Conservation (phyloP, 805 yeast species). For the Starmerella apicola region DNA sequence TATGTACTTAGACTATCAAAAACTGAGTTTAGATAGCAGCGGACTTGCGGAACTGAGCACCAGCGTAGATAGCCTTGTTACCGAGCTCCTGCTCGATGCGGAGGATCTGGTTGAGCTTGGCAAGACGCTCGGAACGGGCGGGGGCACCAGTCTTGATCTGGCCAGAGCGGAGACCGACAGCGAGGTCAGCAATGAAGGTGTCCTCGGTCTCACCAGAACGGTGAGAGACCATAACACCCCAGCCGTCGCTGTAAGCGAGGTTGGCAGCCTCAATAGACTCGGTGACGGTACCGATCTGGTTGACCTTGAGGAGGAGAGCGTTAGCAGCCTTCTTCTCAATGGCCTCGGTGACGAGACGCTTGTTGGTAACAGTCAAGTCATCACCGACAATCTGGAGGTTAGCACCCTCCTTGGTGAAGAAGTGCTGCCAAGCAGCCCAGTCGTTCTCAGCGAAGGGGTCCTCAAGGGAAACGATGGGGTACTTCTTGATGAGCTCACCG, state of each 20-base stretch:
- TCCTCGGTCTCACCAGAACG: slow-evolving; percentile 99
- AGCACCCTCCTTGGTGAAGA: slow-evolving; percentile 39
- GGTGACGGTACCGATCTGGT: slow-evolving; percentile 94
- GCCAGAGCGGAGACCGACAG: slow-evolving; percentile 96
- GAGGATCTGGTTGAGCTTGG: slow-evolving; percentile 95
- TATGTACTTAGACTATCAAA: not conserved
- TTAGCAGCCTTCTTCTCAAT: slow-evolving; percentile 92
- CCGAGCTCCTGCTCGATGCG: slow-evolving; percentile 98
- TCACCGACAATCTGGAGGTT: slow-evolving; percentile 91
- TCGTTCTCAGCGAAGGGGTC: slow-evolving; percentile 99
- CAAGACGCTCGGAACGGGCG: slow-evolving; percentile 99
- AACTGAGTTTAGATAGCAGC: slow-evolving; percentile 25
- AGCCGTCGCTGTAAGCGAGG: slow-evolving; percentile 87
- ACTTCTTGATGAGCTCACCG: slow-evolving; percentile 64
- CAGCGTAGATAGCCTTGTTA: slow-evolving; percentile 93
- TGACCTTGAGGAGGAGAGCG: slow-evolving; percentile 91
- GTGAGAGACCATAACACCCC: slow-evolving; percentile 99
- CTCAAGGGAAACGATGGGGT: slow-evolving; percentile 97
- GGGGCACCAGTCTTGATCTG: slow-evolving; percentile 99
- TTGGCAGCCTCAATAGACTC: slow-evolving; percentile 96
- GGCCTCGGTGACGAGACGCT: slow-evolving; percentile 85
- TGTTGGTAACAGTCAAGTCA: slow-evolving; percentile 98
- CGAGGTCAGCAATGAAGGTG: slow-evolving; percentile 92
- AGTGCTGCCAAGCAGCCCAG: slow-evolving; percentile 96
- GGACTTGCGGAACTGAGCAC: slow-evolving; percentile 66